Conservation (phyloP, 306 rosid genomes). For the Cucurbita moschata region DNA sequence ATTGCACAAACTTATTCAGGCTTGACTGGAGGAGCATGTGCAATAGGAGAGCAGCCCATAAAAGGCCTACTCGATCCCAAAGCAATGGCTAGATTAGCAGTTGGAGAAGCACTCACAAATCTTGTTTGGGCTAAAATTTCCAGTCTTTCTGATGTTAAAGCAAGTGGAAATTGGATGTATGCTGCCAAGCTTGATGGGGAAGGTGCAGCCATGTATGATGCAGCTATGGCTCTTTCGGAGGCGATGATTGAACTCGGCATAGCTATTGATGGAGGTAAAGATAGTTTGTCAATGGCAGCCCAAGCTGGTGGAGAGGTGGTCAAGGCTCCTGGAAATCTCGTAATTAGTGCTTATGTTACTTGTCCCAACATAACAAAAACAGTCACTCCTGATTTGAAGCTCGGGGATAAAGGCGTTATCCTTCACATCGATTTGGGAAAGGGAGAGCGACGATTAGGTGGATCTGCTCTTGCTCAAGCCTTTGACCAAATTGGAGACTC, state of each 20-base stretch:
- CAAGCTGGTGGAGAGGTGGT: conserved; percentile 64
- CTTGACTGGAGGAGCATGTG: conserved; percentile 81
- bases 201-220: conserved; percentile 88
- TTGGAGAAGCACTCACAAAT: conserved; percentile 92
- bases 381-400: conserved; percentile 77
- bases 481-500: conserved; percentile 76
- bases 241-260: conserved; percentile 84
- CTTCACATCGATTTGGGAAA: conserved; percentile 67
- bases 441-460: conserved; percentile 75
- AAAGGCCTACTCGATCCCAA: conserved; percentile 78
- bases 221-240: conserved; percentile 57
- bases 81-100: conserved; percentile 92
- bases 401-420: conserved; percentile 58
- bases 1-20: conserved; percentile 60
- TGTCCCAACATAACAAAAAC: conserved; percentile 89
- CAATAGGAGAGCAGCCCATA: conserved; percentile 81
- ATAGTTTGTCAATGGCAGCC: conserved; percentile 92
- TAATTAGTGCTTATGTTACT: conserved; percentile 76
- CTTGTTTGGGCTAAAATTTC: conserved; percentile 90
- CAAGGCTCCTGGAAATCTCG: conserved; percentile 91
- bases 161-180: conserved; percentile 92
- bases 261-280: conserved; percentile 92
- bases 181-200: conserved; percentile 94
- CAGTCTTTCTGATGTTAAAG: conserved; percentile 77
- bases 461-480: conserved; percentile 79